phyloP scores from a whole-genome alignment of 306 rosid genomes.

The Rubus idaeus region DNA sequence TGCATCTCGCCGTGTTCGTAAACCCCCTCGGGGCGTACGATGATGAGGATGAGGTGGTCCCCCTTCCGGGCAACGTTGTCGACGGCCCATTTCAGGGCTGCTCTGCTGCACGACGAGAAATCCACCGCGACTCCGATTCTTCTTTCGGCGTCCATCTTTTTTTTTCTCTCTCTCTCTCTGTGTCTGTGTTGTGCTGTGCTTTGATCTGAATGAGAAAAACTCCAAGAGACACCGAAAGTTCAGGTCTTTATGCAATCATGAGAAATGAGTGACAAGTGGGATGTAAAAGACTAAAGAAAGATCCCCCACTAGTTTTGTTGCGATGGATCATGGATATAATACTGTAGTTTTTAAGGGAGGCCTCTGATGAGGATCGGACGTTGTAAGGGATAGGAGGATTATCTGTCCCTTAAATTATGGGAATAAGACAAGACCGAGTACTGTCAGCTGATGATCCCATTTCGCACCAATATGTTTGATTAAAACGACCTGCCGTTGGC shows the following conservation, averaged over 20 bases:
- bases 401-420: neutral
- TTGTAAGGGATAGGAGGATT: neutral
- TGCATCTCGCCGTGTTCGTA: conserved; percentile 82
- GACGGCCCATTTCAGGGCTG: conserved; percentile 71
- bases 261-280: neutral
- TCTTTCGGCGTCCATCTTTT: conserved; percentile 34
- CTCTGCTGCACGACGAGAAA: conserved; percentile 76
- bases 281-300: neutral
- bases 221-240: neutral
- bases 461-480: neutral
- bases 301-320: neutral
- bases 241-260: neutral
- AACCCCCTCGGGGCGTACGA: conserved; percentile 37
- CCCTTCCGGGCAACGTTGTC: conserved; percentile 71
- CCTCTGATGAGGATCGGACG: neutral
- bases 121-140: conserved; percentile 87
- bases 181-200: neutral
- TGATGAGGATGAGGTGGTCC: conserved; percentile 61
- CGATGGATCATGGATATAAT: too few species aligned
- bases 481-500: neutral
- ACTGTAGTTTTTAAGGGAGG: neutral
- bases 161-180: conserved; percentile 16
- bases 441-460: neutral
- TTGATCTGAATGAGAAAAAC: neutral
- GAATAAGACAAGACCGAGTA: neutral